These are phyloP conservation scores for Paracorniculantispora psalliotae DNA, from an alignment of 2,329 filamentous ascomycete genomes.

Conservation along the genomic window DNA sequence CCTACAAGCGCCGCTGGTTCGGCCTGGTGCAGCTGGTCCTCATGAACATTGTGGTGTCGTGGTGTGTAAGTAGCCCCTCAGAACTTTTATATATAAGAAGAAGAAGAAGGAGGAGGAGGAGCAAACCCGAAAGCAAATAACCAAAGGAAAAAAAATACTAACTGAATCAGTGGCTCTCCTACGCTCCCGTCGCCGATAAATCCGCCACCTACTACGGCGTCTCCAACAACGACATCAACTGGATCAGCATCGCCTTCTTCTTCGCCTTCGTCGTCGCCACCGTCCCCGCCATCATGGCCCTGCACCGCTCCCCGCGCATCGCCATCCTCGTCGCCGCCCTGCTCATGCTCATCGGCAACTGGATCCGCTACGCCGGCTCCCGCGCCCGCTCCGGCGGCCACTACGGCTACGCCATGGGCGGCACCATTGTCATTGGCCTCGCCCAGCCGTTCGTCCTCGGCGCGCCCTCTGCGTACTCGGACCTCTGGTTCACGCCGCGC, in stretches of 20 bases:
- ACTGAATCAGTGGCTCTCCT: constrained; percentile 74
- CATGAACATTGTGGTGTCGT: constrained; percentile 88
- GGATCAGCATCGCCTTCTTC: constrained; percentile 83
- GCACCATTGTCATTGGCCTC: constrained; percentile 83
- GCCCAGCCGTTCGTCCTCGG: constrained; percentile 89
- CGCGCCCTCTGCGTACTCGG: constrained; percentile 85
- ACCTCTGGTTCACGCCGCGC: constrained; percentile 85
- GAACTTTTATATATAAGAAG: no score
- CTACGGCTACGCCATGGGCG: constrained; percentile 76
- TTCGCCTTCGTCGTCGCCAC: constrained; percentile 74
- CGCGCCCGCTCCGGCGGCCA: constrained; percentile 49
- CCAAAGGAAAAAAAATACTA: background rate
- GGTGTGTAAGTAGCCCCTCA: constrained; percentile 86
- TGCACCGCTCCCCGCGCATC: constrained; percentile 74
- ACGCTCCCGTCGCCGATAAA: constrained; percentile 73
- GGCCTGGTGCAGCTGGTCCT: constrained; percentile 78
- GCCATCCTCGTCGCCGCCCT: constrained; percentile 70
- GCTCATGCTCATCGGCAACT: constrained; percentile 78
- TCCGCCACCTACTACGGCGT: constrained; percentile 73
- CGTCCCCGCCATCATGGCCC: constrained; percentile 68
- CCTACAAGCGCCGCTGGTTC: constrained; percentile 84
- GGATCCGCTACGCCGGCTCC: constrained; percentile 79
- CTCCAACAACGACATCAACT: constrained; percentile 75
- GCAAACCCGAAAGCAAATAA: no score
- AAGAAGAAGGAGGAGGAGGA: no score